Base-by-base conservation (phyloP, 2,329 filamentous ascomycete genomes). In the Aureobasidium sp. region DNA sequence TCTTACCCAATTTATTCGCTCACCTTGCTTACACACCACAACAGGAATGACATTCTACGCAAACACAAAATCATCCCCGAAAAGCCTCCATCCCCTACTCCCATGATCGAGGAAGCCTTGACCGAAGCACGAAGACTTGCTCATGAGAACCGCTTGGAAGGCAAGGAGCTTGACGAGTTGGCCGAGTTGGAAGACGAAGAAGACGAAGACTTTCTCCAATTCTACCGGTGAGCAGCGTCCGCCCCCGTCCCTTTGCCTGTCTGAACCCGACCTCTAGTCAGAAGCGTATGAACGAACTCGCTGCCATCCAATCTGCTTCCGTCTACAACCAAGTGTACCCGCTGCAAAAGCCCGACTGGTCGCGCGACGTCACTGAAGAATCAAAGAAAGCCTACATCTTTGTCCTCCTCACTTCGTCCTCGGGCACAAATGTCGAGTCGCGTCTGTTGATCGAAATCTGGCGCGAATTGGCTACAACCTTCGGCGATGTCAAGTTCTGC, bases 41-140 rank as follows among this genome's bases (percentile, higher is more conserved):
- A 55, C 61, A 96, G 90, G 90, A 98, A 98, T 69, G 93, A 98
- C 62, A 98, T 98, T 65, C 83, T 98, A 55, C 88, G 93, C 62
- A 94, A 95, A 70, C 90, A 98, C 75, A 89, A 90, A 60, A 79
- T 98, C 60, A 97, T 98, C 57, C 93, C 93, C n/a, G 90, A 97
- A 68, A 97, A 95, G 68, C 90, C 91, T 0, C 90, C 90, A 3
- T 95, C 91, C 40, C 93, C 93, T 2, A 96, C 93, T 2, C 90
- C 90, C 6, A 85, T 95, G 74, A 96, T 98, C 63, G 86, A 98
- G 72, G 91, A 97, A 75, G 93, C 93, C 3, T 81, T 98, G 41
- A 70, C 85, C 17, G 88, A 95, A 73, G 93, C 88, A 11, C 81
- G 87, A 55, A 77, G 84, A 62, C 77, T 94, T 57, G 90, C 90